Conservation (phyloP, 148 eudicot species). For the Rhododendron vialii region DNA sequence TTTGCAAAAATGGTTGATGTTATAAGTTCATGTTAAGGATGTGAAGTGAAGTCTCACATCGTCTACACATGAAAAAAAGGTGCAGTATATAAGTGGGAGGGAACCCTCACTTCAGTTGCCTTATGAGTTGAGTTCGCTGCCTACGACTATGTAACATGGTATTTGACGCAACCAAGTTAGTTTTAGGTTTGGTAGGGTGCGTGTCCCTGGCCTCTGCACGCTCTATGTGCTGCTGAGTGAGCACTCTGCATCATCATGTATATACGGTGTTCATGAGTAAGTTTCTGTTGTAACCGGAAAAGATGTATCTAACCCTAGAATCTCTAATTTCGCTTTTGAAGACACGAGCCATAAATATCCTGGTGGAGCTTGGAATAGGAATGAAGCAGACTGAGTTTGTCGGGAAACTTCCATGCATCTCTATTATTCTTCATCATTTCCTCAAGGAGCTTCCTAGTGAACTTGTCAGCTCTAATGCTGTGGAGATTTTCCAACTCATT, state of each 20-base stretch:
- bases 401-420: slow-evolving; percentile 32
- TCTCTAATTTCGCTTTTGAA: slow-evolving; percentile 9
- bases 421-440: slow-evolving; percentile 63
- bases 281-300: neutral
- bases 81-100: neutral
- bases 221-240: neutral
- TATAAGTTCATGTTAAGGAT: neutral
- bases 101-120: neutral
- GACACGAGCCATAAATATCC: slow-evolving; percentile 30
- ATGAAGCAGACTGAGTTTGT: slow-evolving; percentile 29
- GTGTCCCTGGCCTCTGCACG: neutral
- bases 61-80: neutral
- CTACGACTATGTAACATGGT: neutral
- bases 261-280: neutral
- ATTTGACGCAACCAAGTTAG: neutral
- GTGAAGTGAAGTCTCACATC: neutral
- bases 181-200: neutral
- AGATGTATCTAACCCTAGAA: slow-evolving; percentile 6
- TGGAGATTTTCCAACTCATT: slow-evolving; percentile 53
- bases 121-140: neutral
- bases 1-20: neutral
- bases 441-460: slow-evolving; percentile 66
- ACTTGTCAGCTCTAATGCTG: slow-evolving; percentile 38
- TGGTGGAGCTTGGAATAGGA: slow-evolving; percentile 41
- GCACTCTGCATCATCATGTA: neutral